These are phyloP conservation scores for Aureobasidium lini DNA, from an alignment of 2,329 filamentous ascomycete genomes.

Conservation along the genomic window DNA sequence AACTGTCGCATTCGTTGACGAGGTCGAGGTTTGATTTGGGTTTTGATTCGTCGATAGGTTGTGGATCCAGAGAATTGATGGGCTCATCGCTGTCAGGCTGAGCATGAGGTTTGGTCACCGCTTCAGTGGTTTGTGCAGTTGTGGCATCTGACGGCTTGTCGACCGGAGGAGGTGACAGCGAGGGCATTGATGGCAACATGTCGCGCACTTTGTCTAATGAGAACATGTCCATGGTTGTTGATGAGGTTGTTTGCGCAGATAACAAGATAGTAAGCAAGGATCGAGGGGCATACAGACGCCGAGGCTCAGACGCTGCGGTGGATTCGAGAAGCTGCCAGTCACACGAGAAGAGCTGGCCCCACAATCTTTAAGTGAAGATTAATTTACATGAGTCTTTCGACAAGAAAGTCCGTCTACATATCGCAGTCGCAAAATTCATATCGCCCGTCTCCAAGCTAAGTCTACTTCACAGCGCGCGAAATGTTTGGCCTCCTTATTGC, in stretches of 20 bases:
- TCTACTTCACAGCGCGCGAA: slow-evolving; percentile 6
- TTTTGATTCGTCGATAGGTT: slow-evolving; percentile 21
- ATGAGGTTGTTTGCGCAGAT: not conserved
- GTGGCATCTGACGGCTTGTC: slow-evolving; percentile 18
- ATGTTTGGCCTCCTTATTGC: slow-evolving; percentile 59
- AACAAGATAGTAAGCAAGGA: not conserved
- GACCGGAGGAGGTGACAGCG: slow-evolving; percentile 9
- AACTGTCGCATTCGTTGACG: slow-evolving; percentile 54
- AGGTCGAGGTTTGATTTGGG: slow-evolving; percentile 46
- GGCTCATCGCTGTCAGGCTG: not conserved
- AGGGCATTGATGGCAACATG: slow-evolving; percentile 25
- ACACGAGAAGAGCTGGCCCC: slow-evolving; percentile 4
- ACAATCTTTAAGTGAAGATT: slow-evolving; percentile 2
- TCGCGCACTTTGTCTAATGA: slow-evolving; percentile 25
- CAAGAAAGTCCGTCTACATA: not conserved
- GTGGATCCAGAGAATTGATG: slow-evolving; percentile 19
- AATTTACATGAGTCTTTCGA: not conserved
- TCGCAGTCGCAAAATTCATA: not conserved
- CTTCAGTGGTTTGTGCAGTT: slow-evolving; percentile 4
- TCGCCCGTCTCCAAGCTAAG: not conserved
- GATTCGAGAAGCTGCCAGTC: slow-evolving; percentile 2
- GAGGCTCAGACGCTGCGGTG: not conserved
- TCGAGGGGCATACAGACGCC: not conserved
- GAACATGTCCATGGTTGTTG: slow-evolving; percentile 22
- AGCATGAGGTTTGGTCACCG: not conserved